Evolutionary conservation across 495 filamentous ascomycete species (phyloP), one percentile per base, ranked within the genome.

Genomic region (Sabuloglossum arenarium): DNA sequence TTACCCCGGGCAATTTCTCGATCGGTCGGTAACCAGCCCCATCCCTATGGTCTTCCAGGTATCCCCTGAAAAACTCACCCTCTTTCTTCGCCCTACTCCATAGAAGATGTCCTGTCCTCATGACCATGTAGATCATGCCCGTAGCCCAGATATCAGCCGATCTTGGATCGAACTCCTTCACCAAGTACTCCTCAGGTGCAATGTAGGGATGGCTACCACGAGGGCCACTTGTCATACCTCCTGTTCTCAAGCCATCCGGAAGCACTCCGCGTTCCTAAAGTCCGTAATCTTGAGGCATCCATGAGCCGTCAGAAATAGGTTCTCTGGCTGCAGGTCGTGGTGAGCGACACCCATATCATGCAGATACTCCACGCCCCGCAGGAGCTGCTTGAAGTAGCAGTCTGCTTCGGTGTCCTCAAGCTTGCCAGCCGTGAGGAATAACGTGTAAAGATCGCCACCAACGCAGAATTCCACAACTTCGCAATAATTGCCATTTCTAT

Each of bases 391-490:
- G 76, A 99, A 99, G 67, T 88, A 94, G 71, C 91, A 99, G 68
- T 99, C 91, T 28, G 91, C 91, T 67, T 99, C 91, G 43, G 75
- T 67, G 56, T 94, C 89, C 62, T 97, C 91, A 50, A 99, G 77
- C 65, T 94, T 94, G 28, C 87, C 88, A 24, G 90, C 87, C 11
- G 90, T 79, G 47, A 99, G 80, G 25, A 97, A 83, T 23, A 99
- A 74, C 0, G 88, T 94, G 69, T 99, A 99, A 21, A 99, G 76
- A 69, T 99, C 91, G 34, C 91, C 91, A 55, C 91, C 91, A 31
- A 89, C 87, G 64, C 93, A 97, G 68, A 89, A 99, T 68, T 99
- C 91, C 91, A 99, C 97, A 28, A 97, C 91, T 69, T 99, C 91
- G 71, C 91, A 99, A 70, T 91, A 97, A 67, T 96, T 88, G 58